phyloP scores from a whole-genome alignment of 257 asterid species.

The Euphrasia confusa region DNA sequence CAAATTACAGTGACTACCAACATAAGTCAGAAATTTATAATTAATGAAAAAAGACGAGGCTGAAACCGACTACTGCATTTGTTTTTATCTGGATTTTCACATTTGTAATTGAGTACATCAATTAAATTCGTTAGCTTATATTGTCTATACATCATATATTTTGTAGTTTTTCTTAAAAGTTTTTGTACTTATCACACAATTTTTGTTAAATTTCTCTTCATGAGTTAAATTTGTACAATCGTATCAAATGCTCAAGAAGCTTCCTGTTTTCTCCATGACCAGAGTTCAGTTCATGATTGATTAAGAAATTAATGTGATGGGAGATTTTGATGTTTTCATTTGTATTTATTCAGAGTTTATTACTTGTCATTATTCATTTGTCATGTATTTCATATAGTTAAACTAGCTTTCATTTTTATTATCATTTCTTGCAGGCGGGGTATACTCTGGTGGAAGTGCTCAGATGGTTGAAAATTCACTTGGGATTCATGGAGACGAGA shows the following conservation, averaged over 20 bases:
- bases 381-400: background rate
- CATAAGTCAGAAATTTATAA: background rate
- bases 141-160: background rate
- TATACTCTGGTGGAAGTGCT: constrained; percentile 92
- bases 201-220: background rate
- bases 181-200: background rate
- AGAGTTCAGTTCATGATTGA: background rate
- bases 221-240: background rate
- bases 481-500: constrained; percentile 82
- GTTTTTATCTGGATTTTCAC: background rate
- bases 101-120: background rate
- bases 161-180: background rate
- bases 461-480: constrained; percentile 91
- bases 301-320: background rate
- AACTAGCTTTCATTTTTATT: constrained; percentile 6
- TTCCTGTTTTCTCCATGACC: constrained; percentile 7
- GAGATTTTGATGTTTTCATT: background rate
- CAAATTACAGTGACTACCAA: background rate
- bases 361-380: constrained; percentile 4
- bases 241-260: background rate
- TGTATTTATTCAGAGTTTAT: background rate
- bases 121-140: background rate
- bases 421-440: constrained; percentile 51
- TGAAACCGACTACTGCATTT: constrained; percentile 6
- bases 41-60: background rate